Base-by-base conservation (phyloP, 495 filamentous ascomycete genomes). In the Penicillium salamii region DNA sequence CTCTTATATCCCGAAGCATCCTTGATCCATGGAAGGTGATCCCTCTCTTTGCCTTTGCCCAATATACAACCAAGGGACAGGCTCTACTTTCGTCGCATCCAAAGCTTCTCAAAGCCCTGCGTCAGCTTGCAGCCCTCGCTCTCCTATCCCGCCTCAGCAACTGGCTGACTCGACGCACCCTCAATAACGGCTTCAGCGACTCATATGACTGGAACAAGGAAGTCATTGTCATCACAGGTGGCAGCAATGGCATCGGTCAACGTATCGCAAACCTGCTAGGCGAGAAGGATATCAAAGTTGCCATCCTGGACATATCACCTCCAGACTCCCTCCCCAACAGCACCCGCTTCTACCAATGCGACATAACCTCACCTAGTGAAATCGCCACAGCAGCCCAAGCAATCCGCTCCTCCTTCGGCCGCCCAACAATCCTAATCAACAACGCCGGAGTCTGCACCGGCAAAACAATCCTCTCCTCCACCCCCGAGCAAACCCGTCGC, bases 351-450 rank as follows among this genome's bases (percentile, higher is more conserved):
- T 83, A 79, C 74, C 70, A 81, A 38, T 85, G 81, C 70, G 82
- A 88, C 57, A 77, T 88, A 55, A 80, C 83, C 34, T 79, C 74
- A 1, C 62, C 76, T 6, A 41, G 61, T 5, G 68, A 64, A 11
- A 70, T 88, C 54, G 57, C 75, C 5, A 53, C 64, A 6, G 71
- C 69, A 7, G 82, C 78, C 1, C 32, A 55, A 13, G 36, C 70
- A 21, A 76, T 89, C 65, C 78, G 78, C 41, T 59, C 62, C 15
- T 63, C 74, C 4, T 66, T 86, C 48, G 87, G 87, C 51, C 51
- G 75, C 5, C 87, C 87, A 0, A 89, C 84, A 1, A 69, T 90
- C 49, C 69, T 91, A 0, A 84, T 91, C 69, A 88, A 88, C 73
- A 91, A 90, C 61, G 87, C 87, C 1, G 87, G 86, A 42, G 72